Base-by-base conservation (phyloP, 306 rosid genomes). In the Neltuma alba region DNA sequence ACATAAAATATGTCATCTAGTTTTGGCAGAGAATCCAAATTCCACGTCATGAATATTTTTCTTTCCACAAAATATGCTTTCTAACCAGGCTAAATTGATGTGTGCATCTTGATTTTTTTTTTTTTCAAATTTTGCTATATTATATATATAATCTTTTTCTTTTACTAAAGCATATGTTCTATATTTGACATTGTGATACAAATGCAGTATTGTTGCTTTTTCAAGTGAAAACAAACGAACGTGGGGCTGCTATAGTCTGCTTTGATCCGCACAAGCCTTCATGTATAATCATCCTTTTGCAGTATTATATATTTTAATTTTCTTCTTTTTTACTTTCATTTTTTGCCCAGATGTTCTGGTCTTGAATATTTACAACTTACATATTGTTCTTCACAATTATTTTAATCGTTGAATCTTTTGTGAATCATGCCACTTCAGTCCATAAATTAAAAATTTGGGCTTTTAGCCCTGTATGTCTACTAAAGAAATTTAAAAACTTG, bases 191-290 rank as follows among this genome's bases (percentile, higher is more conserved):
- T 5, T 31, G 28, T 73, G 74, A 3, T 69, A 82, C 61, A 72
- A 16, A 44, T 70, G 87, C 77, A 84, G 87, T 78, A 66, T 4
- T 87, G 84, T 57, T 83, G 87, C 76, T 87, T 23, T 81, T 81
- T 75, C 71, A 75, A 31, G 57, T 9, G 52, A 40, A 76, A 76
- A 76, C 27, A 40, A 61, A n/a, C 72, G 81, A 78, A 30, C 33
- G 33, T 4, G 50, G 48, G 31, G 6, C 36, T 41, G 38, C 71
- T 7, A n/a, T 30, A 37, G 38, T 31, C 62, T 23, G 50, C 23
- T 38, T 20, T 48, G 61, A 14, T 27, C 38, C 18, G 6, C n/a
- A 1, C 60, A 47, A 18, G 40, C 11, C 60, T 28, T 0, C 55
- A 54, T 54, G 61, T 27, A 15, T 30, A 30, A 18, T 18, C 9